Base-by-base conservation (phyloP, 2,329 filamentous ascomycete species). In the Reticulascus tulasneorum region DNA sequence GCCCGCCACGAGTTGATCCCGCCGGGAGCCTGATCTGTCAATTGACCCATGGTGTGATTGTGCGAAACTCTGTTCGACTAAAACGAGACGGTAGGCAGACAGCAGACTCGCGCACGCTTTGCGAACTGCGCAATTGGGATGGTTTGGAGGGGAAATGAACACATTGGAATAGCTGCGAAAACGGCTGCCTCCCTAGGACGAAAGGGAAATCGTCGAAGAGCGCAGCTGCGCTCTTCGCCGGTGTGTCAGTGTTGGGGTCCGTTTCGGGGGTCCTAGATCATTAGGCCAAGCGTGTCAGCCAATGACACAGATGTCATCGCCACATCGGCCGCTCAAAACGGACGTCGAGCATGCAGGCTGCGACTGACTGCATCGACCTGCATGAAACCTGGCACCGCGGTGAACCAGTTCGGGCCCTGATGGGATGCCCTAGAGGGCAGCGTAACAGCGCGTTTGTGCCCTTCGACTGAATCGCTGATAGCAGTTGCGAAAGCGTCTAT, bases 181-280 rank as follows among this genome's bases (percentile, higher is more conserved):
- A 9, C 12, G 13, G 20, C 30, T 28, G 11, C 22, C 9, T 23
- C 18, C 16, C 16, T 11, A 13, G 17, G n/a, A n/a, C n/a, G n/a
- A n/a, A n/a, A n/a, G n/a, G n/a, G n/a, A n/a, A 22, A 28, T 24
- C 24, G 16, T 22, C 6, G 16, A 40, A 42, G 36, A 16, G 36
- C 39, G 27, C 39, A 35, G 17, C 31, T 21, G 35, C 35, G 38
- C 35, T 38, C 28, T 38, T 35, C 32, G n/a, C n/a, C n/a, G n/a
- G n/a, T n/a, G n/a, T n/a, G n/a, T n/a, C n/a, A n/a, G n/a, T n/a
- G n/a, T n/a, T n/a, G n/a, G n/a, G n/a, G n/a, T n/a, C n/a, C n/a
- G n/a, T n/a, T n/a, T n/a, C n/a, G n/a, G n/a, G n/a, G n/a, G n/a
- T n/a, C n/a, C n/a, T n/a, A n/a, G n/a, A n/a, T n/a, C n/a, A n/a